Evolutionary conservation across 495 filamentous ascomycete species (phyloP).

Genomic region (Podospora pseudoanserina): DNA sequence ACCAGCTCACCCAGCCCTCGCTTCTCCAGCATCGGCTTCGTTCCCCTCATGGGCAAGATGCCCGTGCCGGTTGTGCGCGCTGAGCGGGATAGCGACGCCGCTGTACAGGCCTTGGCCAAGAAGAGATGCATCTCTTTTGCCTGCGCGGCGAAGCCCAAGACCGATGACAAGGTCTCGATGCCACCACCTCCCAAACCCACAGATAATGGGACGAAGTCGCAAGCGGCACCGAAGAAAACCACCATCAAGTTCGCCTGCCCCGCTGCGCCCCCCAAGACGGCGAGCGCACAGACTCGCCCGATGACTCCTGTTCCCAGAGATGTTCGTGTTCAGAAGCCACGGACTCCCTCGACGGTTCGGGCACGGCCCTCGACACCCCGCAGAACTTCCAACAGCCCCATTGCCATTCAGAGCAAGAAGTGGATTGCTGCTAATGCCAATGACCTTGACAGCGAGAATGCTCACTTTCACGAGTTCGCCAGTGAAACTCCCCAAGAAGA

Average conservation of each 20-base stretch:
- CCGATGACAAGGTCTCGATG: conserved; percentile 28
- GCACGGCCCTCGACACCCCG: conserved; percentile 46
- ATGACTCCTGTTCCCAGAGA: conserved; percentile 17
- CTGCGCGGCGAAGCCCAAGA: conserved; percentile 55
- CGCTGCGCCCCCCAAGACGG: conserved; percentile 13
- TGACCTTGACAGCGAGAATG: conserved; percentile 62
- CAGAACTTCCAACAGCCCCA: conserved; percentile 34
- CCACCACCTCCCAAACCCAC: conserved; percentile 27
- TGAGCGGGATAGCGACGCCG: conserved; percentile 24
- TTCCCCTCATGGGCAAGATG: conserved; percentile 15
- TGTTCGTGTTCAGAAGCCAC: conserved; percentile 30
- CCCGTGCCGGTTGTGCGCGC: conserved; percentile 13
- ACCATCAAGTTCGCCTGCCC: conserved; percentile 53
- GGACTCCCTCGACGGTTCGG: conserved; percentile 47
- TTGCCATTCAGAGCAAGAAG: conserved; percentile 34
- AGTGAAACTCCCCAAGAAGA: conserved; percentile 75
- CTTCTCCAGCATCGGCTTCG: conserved; percentile 41
- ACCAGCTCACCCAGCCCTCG: conserved; percentile 87
- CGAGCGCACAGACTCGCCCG: conserved; percentile 17
- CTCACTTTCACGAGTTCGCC: conserved; percentile 90
- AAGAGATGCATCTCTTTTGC: conserved; percentile 93
- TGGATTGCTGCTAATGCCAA: conserved; percentile 48
- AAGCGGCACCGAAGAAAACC: conserved; percentile 40
- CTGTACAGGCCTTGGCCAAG: conserved; percentile 37
- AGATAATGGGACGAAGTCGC: conserved; percentile 21